A percentile compares a stretch with the other conserved stretches of the same genome.
Conservation (phyloP, 495 filamentous ascomycete species). For the Xylaria intraflava region DNA sequence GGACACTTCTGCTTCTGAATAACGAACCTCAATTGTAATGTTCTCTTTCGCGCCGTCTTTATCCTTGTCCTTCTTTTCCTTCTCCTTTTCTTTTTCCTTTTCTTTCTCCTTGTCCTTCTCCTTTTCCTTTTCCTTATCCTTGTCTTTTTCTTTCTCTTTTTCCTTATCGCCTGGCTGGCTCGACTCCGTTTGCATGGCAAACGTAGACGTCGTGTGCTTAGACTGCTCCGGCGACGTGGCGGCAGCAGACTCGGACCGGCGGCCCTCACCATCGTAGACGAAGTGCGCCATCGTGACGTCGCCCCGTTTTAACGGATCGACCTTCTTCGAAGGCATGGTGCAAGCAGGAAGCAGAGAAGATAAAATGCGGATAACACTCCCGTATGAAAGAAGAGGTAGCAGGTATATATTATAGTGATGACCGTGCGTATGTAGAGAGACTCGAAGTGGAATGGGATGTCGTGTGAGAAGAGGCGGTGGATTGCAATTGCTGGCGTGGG, state of each 20-base stretch:
- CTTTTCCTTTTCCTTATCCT: background rate
- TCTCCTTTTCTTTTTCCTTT: background rate
- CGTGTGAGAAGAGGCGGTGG: too few species aligned
- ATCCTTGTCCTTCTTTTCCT: background rate
- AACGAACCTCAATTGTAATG: conserved; percentile 38
- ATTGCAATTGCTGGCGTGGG: too few species aligned
- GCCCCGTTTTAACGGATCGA: conserved; percentile 1
- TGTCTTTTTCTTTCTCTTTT: conserved; percentile 17
- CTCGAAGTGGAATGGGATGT: too few species aligned
- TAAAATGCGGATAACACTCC: too few species aligned
- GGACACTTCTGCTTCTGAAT: background rate
- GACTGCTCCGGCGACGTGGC: conserved; percentile 17
- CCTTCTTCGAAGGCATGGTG: conserved; percentile 8
- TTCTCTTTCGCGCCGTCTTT: conserved; percentile 19
- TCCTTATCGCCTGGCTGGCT: conserved; percentile 20
- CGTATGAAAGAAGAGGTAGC: too few species aligned
- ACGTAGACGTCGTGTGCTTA: conserved; percentile 10
- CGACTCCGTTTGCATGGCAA: conserved; percentile 22
- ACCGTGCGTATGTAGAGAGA: too few species aligned
- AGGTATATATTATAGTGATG: too few species aligned
- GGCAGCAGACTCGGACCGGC: conserved; percentile 12
- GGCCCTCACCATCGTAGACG: conserved; percentile 32
- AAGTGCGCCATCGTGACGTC: conserved; percentile 38
- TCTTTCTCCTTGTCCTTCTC: conserved; percentile 8
- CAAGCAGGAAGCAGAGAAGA: background rate